Conservation (phyloP, 257 asterid genomes). For the Perilla frutescens region DNA sequence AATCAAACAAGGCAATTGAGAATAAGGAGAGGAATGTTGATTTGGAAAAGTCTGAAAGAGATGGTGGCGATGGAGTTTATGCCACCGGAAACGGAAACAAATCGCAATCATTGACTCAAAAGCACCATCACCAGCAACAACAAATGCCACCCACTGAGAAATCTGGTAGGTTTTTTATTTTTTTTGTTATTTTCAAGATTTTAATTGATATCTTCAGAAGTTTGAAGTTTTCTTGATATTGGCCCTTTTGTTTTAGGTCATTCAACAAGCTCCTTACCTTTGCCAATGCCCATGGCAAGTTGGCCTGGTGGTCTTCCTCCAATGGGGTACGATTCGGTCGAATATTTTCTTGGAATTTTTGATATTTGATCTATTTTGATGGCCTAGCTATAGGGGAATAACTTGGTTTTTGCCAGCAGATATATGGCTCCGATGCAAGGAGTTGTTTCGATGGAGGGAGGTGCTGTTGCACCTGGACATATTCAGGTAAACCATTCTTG, state of each 20-base stretch:
- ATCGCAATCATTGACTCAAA: conserved; percentile 44
- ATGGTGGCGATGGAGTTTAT: conserved; percentile 36
- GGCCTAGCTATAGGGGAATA: conserved; percentile 29
- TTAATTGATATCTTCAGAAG: neutral
- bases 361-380: conserved; percentile 32
- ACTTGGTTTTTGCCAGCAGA: conserved; percentile 50
- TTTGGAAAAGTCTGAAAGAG: conserved; percentile 68
- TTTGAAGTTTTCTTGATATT: conserved; percentile 4
- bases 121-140: conserved; percentile 37
- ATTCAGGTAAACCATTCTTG: conserved; percentile 55
- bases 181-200: neutral
- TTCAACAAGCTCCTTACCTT: conserved; percentile 57
- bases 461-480: conserved; percentile 62
- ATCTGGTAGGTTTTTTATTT: conserved; percentile 50
- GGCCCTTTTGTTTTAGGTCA: conserved; percentile 51
- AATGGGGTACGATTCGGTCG: conserved; percentile 70
- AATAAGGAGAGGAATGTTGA: conserved; percentile 56
- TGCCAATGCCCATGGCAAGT: conserved; percentile 75
- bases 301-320: conserved; percentile 98
- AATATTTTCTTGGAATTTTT: conserved; percentile 23
- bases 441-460: conserved; percentile 81
- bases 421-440: conserved; percentile 92
- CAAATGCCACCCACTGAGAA: conserved; percentile 53
- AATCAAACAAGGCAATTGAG: conserved; percentile 45
- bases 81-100: conserved; percentile 37